Conservation (phyloP, 805 yeast species). For the Debaryomyces maramus region DNA sequence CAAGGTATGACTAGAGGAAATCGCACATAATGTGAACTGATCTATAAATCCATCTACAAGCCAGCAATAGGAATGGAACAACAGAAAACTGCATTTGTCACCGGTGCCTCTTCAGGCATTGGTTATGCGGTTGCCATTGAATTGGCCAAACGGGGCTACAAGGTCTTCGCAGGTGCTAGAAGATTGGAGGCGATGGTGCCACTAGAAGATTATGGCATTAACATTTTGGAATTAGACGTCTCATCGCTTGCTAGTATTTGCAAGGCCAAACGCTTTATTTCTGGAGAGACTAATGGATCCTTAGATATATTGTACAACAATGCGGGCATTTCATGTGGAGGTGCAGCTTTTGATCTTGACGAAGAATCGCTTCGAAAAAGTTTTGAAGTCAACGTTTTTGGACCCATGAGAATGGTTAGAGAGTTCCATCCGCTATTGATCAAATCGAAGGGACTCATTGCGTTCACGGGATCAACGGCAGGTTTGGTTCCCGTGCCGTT, state of each 20-base stretch:
- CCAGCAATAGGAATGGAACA: no score
- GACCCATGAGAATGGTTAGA: conserved; percentile 36
- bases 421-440: conserved; percentile 31
- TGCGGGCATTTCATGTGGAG: conserved; percentile 33
- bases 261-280: conserved; percentile 20
- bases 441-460: conserved; percentile 33
- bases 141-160: conserved; percentile 42
- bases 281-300: conserved; percentile 27
- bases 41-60: no score
- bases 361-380: conserved; percentile 17
- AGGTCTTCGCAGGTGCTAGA: conserved; percentile 38
- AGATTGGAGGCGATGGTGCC: conserved; percentile 26
- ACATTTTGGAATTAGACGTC: conserved; percentile 35
- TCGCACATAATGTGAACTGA: no score
- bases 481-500: conserved; percentile 33
- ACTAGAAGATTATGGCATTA: conserved; percentile 25
- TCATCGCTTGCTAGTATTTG: conserved; percentile 29
- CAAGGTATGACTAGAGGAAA: no score
- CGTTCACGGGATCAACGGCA: conserved; percentile 39
- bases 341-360: conserved; percentile 33
- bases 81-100: conserved; percentile 47
- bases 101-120: conserved; percentile 54
- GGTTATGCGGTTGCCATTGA: conserved; percentile 46
- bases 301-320: conserved; percentile 42
- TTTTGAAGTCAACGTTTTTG: conserved; percentile 41